phyloP scores from a whole-genome alignment of 805 yeast genomes.

The Saccharomycopsis sp. region DNA sequence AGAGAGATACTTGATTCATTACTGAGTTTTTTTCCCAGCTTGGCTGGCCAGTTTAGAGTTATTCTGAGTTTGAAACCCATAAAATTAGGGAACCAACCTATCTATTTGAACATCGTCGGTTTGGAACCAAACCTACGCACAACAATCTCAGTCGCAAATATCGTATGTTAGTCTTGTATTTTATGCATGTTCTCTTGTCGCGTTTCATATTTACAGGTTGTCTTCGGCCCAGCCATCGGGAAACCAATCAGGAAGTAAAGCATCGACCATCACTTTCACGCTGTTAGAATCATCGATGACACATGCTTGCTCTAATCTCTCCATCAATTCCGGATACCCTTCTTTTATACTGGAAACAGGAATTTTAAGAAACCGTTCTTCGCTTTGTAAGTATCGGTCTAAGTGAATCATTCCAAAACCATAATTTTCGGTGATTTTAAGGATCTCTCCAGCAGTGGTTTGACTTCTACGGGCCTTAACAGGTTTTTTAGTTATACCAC shows the following conservation, averaged over 20 bases:
- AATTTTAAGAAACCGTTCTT: constrained; percentile 13
- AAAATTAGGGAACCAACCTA: too few species aligned
- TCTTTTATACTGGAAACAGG: constrained; percentile 17
- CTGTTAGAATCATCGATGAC: constrained; percentile 21
- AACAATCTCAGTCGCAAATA: too few species aligned
- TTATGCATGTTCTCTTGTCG: neutral
- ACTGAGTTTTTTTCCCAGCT: too few species aligned
- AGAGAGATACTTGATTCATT: too few species aligned
- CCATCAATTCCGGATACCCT: constrained; percentile 7
- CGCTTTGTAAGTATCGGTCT: constrained; percentile 12
- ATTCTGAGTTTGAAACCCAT: too few species aligned
- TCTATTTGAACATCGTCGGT: too few species aligned
- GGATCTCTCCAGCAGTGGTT: constrained; percentile 10
- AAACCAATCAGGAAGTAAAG: constrained; percentile 71
- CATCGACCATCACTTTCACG: constrained; percentile 39
- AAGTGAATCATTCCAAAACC: constrained; percentile 16
- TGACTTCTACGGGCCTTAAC: constrained; percentile 2
- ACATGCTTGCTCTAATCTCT: constrained; percentile 18
- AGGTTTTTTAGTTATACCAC: constrained; percentile 7
- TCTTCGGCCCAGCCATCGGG: constrained; percentile 34
- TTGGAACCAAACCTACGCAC: too few species aligned
- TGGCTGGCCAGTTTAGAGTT: too few species aligned
- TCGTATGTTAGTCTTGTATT: neutral
- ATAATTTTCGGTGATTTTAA: constrained; percentile 2
- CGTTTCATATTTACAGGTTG: neutral